Evolutionary conservation across 345 rosid species (phyloP).

Genomic region (Kernera saxatilis): DNA sequence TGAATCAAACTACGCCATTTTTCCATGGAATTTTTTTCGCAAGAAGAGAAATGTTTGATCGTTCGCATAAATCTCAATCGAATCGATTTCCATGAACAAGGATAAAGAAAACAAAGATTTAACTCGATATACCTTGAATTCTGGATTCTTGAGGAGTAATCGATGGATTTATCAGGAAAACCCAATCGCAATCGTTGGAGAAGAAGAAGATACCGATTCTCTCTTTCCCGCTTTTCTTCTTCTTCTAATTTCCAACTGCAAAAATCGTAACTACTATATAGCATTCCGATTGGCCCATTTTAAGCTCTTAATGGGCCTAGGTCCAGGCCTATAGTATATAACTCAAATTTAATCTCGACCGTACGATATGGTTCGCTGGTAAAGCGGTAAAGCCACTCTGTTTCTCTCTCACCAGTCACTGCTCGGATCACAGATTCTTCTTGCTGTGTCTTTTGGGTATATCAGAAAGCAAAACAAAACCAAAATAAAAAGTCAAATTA

Average conservation of each 20-base stretch:
- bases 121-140: background rate
- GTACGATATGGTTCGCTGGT: background rate
- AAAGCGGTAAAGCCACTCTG: background rate
- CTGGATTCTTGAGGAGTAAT: background rate
- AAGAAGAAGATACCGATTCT: conserved; percentile 8
- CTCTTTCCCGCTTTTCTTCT: conserved; percentile 8
- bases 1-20: background rate
- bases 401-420: background rate
- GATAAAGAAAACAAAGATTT: background rate
- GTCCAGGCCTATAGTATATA: background rate
- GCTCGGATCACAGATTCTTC: conserved; percentile 10
- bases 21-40: background rate
- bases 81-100: background rate
- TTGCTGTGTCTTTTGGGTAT: conserved; percentile 18
- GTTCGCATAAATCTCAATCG: background rate
- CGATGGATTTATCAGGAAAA: no score
- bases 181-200: conserved; percentile 2
- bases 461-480: background rate
- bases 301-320: background rate
- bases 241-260: background rate
- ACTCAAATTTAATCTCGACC: conserved; percentile 3
- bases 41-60: background rate
- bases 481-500: background rate
- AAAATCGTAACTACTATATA: background rate
- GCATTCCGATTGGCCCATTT: background rate